A percentile compares a stretch with the other conserved stretches of the same genome.
Evolutionary conservation across 371 early-diverging fungal species (phyloP).

Genomic region (Mycotypha africana): DNA sequence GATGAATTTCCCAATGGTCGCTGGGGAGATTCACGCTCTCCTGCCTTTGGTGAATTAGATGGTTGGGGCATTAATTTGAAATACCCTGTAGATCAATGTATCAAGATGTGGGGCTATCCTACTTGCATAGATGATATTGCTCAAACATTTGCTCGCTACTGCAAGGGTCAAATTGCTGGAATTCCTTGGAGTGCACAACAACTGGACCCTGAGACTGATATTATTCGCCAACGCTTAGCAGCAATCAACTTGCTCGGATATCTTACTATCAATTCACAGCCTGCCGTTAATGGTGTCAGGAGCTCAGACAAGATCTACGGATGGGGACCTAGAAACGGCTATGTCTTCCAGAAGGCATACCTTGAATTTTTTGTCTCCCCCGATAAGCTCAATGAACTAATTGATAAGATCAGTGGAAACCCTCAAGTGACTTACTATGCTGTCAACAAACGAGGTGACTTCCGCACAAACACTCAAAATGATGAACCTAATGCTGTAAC

Average conservation of each 20-base stretch:
- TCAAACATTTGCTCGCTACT: slow-evolving; percentile 77
- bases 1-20: slow-evolving; percentile 98
- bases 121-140: slow-evolving; percentile 59
- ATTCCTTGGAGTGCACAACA: slow-evolving; percentile 94
- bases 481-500: slow-evolving; percentile 95
- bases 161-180: slow-evolving; percentile 65
- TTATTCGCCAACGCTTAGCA: slow-evolving; percentile 67
- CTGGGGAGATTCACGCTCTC: slow-evolving; percentile 95
- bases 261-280: slow-evolving; percentile 95
- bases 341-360: slow-evolving; percentile 96
- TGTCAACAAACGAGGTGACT: slow-evolving; percentile 83
- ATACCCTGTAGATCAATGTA: slow-evolving; percentile 53
- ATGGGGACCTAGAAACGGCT: slow-evolving; percentile 97
- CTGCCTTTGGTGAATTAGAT: slow-evolving; percentile 91
- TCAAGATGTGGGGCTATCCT: slow-evolving; percentile 82
- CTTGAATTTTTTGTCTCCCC: slow-evolving; percentile 93
- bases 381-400: slow-evolving; percentile 60
- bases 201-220: slow-evolving; percentile 75
- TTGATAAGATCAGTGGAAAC: slow-evolving; percentile 57
- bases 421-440: slow-evolving; percentile 87
- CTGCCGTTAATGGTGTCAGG: slow-evolving; percentile 88
- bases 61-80: slow-evolving; percentile 83
- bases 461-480: slow-evolving; percentile 77
- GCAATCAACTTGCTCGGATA: slow-evolving; percentile 77
- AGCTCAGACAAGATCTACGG: slow-evolving; percentile 79